Evolutionary conservation across 805 yeast species (phyloP).

Genomic region (Sungouiella thailandica): DNA sequence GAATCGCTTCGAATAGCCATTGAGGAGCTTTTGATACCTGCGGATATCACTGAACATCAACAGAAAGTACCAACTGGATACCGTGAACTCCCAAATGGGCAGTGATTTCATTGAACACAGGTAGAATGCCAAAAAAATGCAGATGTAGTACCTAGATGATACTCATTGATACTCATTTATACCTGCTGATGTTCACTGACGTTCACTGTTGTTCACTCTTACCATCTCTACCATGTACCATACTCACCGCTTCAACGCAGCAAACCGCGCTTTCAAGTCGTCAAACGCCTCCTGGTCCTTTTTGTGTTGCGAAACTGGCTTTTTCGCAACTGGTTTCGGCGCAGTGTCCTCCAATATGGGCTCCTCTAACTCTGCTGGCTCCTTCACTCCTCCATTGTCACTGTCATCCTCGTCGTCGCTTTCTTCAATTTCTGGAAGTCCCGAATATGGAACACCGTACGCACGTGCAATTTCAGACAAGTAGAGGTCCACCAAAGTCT

Average conservation of each 20-base stretch:
- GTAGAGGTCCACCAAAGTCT: constrained; percentile 62
- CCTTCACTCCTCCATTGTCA: constrained; percentile 17
- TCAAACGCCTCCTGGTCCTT: constrained; percentile 49
- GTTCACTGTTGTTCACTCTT: neutral
- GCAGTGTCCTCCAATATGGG: constrained; percentile 6
- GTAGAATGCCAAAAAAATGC: no score
- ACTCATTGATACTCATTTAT: no score
- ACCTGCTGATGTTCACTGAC: no score
- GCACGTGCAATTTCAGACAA: constrained; percentile 77
- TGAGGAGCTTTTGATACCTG: no score
- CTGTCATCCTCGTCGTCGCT: constrained; percentile 24
- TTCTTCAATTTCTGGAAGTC: constrained; percentile 31
- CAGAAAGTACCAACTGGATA: no score
- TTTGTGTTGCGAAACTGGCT: constrained; percentile 20
- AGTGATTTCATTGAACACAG: no score
- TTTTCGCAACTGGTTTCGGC: constrained; percentile 9
- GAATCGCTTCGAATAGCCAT: no score
- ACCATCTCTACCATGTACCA: neutral
- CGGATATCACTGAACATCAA: no score
- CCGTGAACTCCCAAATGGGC: no score
- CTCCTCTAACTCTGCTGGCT: constrained; percentile 21
- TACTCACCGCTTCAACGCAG: constrained; percentile 51
- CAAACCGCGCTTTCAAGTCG: constrained; percentile 65
- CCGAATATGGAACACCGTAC: constrained; percentile 70
- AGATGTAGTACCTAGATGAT: no score